These are phyloP conservation scores for Prunus fruticosa DNA, from an alignment of 306 rosid species.

Conservation along the genomic window DNA sequence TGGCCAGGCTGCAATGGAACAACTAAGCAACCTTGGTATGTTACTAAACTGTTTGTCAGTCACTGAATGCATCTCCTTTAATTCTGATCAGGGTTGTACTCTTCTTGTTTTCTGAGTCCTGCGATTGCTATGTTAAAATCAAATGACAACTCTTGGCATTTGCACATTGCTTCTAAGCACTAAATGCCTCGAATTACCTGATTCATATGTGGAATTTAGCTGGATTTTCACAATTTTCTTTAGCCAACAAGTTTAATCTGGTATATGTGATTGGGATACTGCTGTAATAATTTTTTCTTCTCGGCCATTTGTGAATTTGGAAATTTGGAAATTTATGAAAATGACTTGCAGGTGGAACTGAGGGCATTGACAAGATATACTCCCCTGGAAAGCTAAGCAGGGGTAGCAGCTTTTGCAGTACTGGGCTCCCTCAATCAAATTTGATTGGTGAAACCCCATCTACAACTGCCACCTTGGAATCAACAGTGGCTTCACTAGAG, in stretches of 20 bases:
- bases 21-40: slow-evolving; percentile 82
- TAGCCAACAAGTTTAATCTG: neutral
- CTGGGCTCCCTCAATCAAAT: slow-evolving; percentile 49
- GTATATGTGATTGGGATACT: neutral
- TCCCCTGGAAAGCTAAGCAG: slow-evolving; percentile 54
- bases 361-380: slow-evolving; percentile 80
- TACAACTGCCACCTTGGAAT: slow-evolving; percentile 36
- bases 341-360: slow-evolving; percentile 85
- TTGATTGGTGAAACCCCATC: slow-evolving; percentile 40
- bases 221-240: neutral
- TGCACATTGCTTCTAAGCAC: neutral
- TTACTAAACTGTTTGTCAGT: slow-evolving; percentile 11
- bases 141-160: neutral
- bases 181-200: neutral
- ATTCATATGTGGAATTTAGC: neutral
- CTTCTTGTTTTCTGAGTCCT: neutral
- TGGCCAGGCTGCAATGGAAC: slow-evolving; percentile 80
- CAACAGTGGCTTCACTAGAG: slow-evolving; percentile 66
- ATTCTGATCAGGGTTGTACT: slow-evolving; percentile 7
- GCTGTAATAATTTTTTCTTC: neutral
- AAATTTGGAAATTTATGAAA: neutral
- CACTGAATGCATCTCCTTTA: neutral
- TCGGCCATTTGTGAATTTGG: slow-evolving; percentile 9
- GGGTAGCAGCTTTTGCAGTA: slow-evolving; percentile 45
- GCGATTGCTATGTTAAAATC: neutral